phyloP scores from a whole-genome alignment of 108 stramenopile genomes.

The Phaeodactylum tricornutum region DNA sequence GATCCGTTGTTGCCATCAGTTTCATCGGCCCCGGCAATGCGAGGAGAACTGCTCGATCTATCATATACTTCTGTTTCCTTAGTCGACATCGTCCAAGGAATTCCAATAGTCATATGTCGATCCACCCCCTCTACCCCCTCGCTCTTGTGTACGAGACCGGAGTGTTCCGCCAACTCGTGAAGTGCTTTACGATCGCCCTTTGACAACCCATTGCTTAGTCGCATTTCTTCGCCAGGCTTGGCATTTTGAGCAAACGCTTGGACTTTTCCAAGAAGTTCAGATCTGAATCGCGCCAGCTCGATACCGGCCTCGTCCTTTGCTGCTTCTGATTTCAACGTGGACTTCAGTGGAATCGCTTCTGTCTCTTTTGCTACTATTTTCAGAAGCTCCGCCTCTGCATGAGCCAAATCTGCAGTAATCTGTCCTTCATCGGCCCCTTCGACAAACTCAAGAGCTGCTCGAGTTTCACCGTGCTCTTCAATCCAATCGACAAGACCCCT shows the following conservation, averaged over 20 bases:
- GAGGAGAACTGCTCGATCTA: neutral
- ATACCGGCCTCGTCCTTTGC: neutral
- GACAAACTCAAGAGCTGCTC: constrained; percentile 54
- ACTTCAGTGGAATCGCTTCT: neutral
- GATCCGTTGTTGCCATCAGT: neutral
- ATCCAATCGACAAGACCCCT: constrained; percentile 63
- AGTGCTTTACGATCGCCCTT: constrained; percentile 38
- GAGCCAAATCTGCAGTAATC: constrained; percentile 20
- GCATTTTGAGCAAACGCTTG: constrained; percentile 29
- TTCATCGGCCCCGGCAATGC: neutral
- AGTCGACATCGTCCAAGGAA: neutral
- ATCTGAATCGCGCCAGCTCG: neutral
- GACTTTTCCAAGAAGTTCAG: constrained; percentile 47
- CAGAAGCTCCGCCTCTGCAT: constrained; percentile 21
- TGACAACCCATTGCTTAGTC: constrained; percentile 24
- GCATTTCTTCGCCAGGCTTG: constrained; percentile 35
- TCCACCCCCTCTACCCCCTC: constrained; percentile 33
- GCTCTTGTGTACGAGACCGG: constrained; percentile 43
- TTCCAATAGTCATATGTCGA: constrained; percentile 26
- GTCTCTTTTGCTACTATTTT: constrained; percentile 11
- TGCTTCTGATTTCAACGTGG: neutral
- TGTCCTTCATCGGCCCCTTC: constrained; percentile 3
- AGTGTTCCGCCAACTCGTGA: constrained; percentile 46
- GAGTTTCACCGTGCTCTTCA: constrained; percentile 62
- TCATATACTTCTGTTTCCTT: neutral